Evolutionary conservation across 2,329 filamentous ascomycete species (phyloP).

Genomic region (Pyricularia grisea): DNA sequence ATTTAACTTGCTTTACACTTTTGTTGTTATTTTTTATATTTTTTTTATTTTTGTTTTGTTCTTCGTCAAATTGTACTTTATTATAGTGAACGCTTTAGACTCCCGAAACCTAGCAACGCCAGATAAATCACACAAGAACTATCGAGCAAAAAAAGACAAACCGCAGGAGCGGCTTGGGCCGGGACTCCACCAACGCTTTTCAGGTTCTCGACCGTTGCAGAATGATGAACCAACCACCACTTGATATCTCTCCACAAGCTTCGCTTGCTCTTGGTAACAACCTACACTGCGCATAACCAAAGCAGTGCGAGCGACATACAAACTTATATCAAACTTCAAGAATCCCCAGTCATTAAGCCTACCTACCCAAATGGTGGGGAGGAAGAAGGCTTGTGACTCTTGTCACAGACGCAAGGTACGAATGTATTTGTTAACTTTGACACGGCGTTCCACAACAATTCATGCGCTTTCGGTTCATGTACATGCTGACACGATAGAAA

Average conservation of each 20-base stretch:
- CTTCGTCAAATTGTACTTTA: too few species aligned
- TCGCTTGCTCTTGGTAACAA: neutral
- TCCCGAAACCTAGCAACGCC: too few species aligned
- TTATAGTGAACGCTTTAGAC: too few species aligned
- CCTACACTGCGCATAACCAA: neutral
- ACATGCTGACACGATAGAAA: neutral
- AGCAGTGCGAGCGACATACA: neutral
- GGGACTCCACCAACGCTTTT: neutral
- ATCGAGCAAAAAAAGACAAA: neutral
- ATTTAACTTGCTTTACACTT: too few species aligned
- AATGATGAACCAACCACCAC: neutral
- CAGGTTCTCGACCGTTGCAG: neutral
- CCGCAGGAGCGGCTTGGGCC: neutral
- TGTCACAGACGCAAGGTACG: slow-evolving; percentile 11
- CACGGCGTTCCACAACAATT: neutral
- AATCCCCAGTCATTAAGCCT: too few species aligned
- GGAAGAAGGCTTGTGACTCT: slow-evolving; percentile 9
- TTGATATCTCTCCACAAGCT: neutral
- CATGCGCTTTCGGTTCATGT: neutral
- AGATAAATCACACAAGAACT: neutral
- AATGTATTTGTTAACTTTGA: neutral
- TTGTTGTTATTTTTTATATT: too few species aligned
- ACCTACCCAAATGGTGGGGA: neutral
- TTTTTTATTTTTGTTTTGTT: too few species aligned
- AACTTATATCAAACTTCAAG: neutral